Conservation (phyloP, 305 asterid genomes). For the Euphrasia arctica region DNA sequence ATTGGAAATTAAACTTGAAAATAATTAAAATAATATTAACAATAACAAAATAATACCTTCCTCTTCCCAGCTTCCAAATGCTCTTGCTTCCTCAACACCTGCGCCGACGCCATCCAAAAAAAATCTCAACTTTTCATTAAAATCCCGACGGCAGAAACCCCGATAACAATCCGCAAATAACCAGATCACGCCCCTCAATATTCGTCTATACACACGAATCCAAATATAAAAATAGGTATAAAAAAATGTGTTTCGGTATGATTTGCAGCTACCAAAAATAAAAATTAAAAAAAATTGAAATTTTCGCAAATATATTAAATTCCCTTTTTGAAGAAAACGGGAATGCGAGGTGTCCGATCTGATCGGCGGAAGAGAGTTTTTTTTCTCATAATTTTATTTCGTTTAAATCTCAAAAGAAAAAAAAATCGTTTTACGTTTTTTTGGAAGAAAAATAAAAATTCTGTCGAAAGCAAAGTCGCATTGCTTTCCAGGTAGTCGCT, state of each 20-base stretch:
- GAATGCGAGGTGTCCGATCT: slow-evolving; percentile 38
- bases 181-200: slow-evolving; percentile 36
- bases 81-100: slow-evolving; percentile 76
- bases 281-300: not conserved
- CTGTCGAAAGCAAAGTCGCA: not conserved
- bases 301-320: slow-evolving; percentile 2
- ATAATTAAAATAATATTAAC: not conserved
- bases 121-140: slow-evolving; percentile 29
- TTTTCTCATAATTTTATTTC: slow-evolving; percentile 15
- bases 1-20: slow-evolving; percentile 11
- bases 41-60: slow-evolving; percentile 43
- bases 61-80: slow-evolving; percentile 88
- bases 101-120: slow-evolving; percentile 81
- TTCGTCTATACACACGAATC: slow-evolving; percentile 19
- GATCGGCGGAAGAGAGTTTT: slow-evolving; percentile 34
- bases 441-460: too few species aligned
- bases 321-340: slow-evolving; percentile 11
- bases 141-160: slow-evolving; percentile 36
- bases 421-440: not conserved
- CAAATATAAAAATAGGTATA: slow-evolving; percentile 2
- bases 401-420: slow-evolving; percentile 21
- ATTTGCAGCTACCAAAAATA: slow-evolving; percentile 19
- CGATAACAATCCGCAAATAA: slow-evolving; percentile 23
- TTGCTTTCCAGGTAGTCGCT: not conserved
- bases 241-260: not conserved